A percentile compares a stretch with the other conserved stretches of the same genome.
Conservation (phyloP, 2,329 filamentous ascomycete genomes). For the Didymella pinodella region DNA sequence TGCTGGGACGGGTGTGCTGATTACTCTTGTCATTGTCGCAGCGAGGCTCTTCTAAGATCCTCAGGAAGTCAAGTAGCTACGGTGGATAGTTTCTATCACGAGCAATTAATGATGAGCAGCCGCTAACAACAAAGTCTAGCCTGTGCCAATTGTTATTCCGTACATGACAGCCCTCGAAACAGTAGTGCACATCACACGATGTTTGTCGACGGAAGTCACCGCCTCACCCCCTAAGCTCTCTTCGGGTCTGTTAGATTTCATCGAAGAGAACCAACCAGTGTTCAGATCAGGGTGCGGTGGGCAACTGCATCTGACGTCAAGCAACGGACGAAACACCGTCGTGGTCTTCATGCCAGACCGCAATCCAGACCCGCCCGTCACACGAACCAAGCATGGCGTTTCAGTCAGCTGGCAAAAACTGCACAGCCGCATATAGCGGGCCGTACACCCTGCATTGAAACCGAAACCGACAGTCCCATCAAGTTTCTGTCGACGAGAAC, state of each 20-base stretch:
- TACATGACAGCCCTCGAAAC: too few species aligned
- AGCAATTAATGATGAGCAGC: too few species aligned
- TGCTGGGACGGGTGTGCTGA: conserved; percentile 30
- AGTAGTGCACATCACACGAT: too few species aligned
- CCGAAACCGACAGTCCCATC: not conserved
- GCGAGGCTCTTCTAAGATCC: not conserved
- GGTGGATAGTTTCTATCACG: too few species aligned
- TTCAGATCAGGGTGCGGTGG: too few species aligned
- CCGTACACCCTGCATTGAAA: not conserved
- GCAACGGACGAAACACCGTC: not conserved
- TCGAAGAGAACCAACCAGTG: too few species aligned
- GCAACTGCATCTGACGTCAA: not conserved
- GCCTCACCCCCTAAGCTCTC: too few species aligned
- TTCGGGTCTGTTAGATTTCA: too few species aligned
- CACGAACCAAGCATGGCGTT: not conserved
- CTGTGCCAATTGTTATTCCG: too few species aligned
- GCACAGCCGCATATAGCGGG: not conserved
- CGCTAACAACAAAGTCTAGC: too few species aligned
- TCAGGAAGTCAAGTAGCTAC: not conserved
- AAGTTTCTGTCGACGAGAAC: not conserved
- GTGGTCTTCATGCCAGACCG: not conserved
- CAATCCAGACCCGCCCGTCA: not conserved
- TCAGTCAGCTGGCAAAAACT: conserved; percentile 1
- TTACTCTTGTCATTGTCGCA: conserved; percentile 5
- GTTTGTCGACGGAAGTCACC: too few species aligned